Percentiles rank a stretch among this genome's conserved stretches.
Conservation (phyloP, 805 yeast genomes). For the Yarrowia bubula region DNA sequence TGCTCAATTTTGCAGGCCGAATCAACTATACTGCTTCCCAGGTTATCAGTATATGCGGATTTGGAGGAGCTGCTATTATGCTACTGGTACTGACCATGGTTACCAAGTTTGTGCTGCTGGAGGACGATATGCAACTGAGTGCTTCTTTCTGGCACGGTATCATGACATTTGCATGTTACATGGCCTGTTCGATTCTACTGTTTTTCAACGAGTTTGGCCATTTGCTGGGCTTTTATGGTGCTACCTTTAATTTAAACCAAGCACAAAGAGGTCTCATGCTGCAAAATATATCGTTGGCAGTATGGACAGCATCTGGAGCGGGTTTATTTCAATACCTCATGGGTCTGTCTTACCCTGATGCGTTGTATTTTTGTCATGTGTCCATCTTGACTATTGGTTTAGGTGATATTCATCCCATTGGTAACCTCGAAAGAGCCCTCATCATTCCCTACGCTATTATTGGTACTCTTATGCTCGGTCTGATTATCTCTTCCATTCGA, state of each 20-base stretch:
- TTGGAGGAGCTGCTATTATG: slow-evolving; percentile 58
- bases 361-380: slow-evolving; percentile 69
- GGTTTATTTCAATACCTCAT: slow-evolving; percentile 52
- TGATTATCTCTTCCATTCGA: slow-evolving; percentile 68
- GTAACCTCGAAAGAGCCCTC: slow-evolving; percentile 55
- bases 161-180: slow-evolving; percentile 61
- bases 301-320: slow-evolving; percentile 74
- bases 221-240: slow-evolving; percentile 57
- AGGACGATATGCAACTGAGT: slow-evolving; percentile 30
- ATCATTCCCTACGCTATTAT: slow-evolving; percentile 61
- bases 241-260: slow-evolving; percentile 62
- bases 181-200: slow-evolving; percentile 53
- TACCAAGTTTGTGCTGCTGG: slow-evolving; percentile 39
- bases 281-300: slow-evolving; percentile 60
- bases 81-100: slow-evolving; percentile 51
- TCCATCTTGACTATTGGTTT: slow-evolving; percentile 76
- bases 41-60: slow-evolving; percentile 57
- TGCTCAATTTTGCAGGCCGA: slow-evolving; percentile 64
- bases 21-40: slow-evolving; percentile 63
- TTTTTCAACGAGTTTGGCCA: slow-evolving; percentile 63
- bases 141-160: slow-evolving; percentile 67
- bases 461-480: slow-evolving; percentile 72
- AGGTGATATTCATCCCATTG: slow-evolving; percentile 65
- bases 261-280: slow-evolving; percentile 73
- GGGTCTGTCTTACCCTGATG: slow-evolving; percentile 57